Evolutionary conservation across 1,139 yeast species (phyloP).

Genomic region (Pichia sp.): DNA sequence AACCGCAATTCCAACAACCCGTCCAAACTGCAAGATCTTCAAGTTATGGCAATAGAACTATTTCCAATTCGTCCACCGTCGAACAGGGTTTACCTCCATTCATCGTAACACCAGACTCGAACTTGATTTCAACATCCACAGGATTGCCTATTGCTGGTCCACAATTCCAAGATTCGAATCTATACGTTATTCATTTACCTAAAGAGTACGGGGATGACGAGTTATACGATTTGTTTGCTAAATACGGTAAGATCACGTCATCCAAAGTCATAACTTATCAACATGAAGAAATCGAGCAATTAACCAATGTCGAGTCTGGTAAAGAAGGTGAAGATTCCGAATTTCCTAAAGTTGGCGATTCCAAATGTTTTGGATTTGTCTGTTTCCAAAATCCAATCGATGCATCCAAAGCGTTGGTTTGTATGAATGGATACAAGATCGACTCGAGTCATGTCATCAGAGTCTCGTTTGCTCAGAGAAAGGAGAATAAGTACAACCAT

Average conservation of each 20-base stretch:
- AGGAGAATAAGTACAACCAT: conserved; percentile 31
- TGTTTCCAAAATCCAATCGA: conserved; percentile 45
- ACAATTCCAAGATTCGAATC: conserved; percentile 53
- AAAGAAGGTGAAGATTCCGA: conserved; percentile 6
- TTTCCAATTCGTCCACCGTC: neutral
- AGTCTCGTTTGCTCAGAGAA: conserved; percentile 39
- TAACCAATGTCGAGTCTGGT: neutral
- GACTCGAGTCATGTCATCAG: conserved; percentile 31
- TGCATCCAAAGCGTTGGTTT: conserved; percentile 46
- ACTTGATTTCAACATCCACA: conserved; percentile 26
- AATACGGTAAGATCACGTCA: conserved; percentile 44
- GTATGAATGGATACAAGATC: conserved; percentile 38
- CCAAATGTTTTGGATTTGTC: conserved; percentile 53
- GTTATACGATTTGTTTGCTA: conserved; percentile 31
- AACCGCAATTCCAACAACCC: neutral
- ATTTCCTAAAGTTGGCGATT: conserved; percentile 25
- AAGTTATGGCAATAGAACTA: no score
- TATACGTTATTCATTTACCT: conserved; percentile 56
- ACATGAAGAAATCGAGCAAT: conserved; percentile 52
- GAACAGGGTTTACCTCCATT: conserved; percentile 20
- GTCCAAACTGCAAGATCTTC: no score
- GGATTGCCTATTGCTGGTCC: conserved; percentile 38
- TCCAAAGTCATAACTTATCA: conserved; percentile 46
- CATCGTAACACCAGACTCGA: conserved; percentile 28
- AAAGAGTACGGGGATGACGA: conserved; percentile 38